phyloP scores from a whole-genome alignment of 2,329 filamentous ascomycete species.

The Bimuria novae-zelandiae region DNA sequence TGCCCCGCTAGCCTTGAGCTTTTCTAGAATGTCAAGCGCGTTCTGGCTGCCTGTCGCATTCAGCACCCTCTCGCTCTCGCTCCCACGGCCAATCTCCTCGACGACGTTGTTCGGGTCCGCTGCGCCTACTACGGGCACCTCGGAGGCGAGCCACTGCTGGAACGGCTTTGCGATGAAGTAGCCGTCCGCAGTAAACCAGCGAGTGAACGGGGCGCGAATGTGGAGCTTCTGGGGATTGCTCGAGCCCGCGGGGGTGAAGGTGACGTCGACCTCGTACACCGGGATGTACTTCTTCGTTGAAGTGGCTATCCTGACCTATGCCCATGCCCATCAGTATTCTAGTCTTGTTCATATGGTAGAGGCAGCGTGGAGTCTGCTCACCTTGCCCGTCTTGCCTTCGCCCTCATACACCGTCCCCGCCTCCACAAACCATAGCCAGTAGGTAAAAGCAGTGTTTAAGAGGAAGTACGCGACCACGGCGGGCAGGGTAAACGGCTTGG shows the following conservation, averaged over 20 bases:
- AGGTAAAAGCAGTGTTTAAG: slow-evolving; percentile 76
- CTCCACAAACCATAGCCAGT: slow-evolving; percentile 86
- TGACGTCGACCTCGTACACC: slow-evolving; percentile 76
- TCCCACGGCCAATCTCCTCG: slow-evolving; percentile 49
- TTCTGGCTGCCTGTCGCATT: slow-evolving; percentile 35
- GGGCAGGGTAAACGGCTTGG: slow-evolving; percentile 77
- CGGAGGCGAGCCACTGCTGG: slow-evolving; percentile 75
- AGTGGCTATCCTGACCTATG: slow-evolving; percentile 74
- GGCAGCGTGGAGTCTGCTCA: slow-evolving; percentile 38
- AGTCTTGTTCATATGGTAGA: neutral
- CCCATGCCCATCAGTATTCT: slow-evolving; percentile 7
- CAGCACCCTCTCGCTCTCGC: slow-evolving; percentile 29
- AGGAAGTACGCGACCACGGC: slow-evolving; percentile 81
- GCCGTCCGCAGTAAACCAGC: slow-evolving; percentile 76
- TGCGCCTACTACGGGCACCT: slow-evolving; percentile 67
- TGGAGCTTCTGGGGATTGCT: slow-evolving; percentile 52
- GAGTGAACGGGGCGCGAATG: slow-evolving; percentile 68
- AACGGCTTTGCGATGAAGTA: slow-evolving; percentile 76
- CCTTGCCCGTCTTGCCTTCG: slow-evolving; percentile 68
- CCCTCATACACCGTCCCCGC: slow-evolving; percentile 82
- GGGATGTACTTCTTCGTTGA: slow-evolving; percentile 79
- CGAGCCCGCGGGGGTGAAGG: slow-evolving; percentile 47
- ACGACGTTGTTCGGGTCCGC: slow-evolving; percentile 63
- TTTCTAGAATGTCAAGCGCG: slow-evolving; percentile 42
- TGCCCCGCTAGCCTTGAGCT: slow-evolving; percentile 41